Percentiles rank a stretch among this genome's conserved stretches.
phyloP scores from a whole-genome alignment of 441 rosid species.

The Erodium trifolium region DNA sequence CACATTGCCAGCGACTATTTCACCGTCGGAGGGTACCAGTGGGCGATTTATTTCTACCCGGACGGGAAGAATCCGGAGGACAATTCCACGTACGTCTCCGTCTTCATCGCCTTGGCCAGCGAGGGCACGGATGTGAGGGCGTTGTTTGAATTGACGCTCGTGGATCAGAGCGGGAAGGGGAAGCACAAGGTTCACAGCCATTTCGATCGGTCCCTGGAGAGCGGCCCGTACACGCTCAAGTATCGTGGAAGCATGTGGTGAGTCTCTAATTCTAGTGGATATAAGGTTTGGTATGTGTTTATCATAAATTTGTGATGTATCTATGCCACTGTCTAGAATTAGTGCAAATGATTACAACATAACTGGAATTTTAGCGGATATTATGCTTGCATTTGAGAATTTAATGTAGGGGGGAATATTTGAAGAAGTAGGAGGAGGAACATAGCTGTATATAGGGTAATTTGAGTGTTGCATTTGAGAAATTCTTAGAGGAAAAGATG shows the following conservation, averaged over 20 bases:
- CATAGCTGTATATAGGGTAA: not conserved
- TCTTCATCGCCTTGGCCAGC: slow-evolving; percentile 86
- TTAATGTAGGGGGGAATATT: too few relatives aligned
- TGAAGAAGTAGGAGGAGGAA: not conserved
- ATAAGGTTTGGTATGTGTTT: too few relatives aligned
- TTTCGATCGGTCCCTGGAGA: slow-evolving; percentile 83
- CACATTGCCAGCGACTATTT: slow-evolving; percentile 75
- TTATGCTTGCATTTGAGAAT: too few relatives aligned
- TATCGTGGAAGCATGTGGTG: slow-evolving; percentile 99
- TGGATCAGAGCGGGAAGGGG: slow-evolving; percentile 90
- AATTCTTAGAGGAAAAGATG: not conserved
- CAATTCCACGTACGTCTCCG: slow-evolving; percentile 67
- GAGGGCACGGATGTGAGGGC: slow-evolving; percentile 95
- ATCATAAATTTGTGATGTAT: not conserved
- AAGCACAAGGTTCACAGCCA: slow-evolving; percentile 89
- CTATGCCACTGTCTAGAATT: slow-evolving; percentile 6
- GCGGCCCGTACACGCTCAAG: slow-evolving; percentile 90
- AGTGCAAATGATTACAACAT: too few relatives aligned
- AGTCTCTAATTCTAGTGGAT: slow-evolving; percentile 17
- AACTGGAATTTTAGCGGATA: too few relatives aligned
- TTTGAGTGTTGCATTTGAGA: not conserved
- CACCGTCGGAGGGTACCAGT: slow-evolving; percentile 70
- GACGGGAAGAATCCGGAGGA: slow-evolving; percentile 96
- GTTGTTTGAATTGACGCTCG: slow-evolving; percentile 75
- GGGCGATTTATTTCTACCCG: slow-evolving; percentile 96